phyloP scores from a whole-genome alignment of 176 grass and related monocot species.

The Chrysopogon serrulatus region DNA sequence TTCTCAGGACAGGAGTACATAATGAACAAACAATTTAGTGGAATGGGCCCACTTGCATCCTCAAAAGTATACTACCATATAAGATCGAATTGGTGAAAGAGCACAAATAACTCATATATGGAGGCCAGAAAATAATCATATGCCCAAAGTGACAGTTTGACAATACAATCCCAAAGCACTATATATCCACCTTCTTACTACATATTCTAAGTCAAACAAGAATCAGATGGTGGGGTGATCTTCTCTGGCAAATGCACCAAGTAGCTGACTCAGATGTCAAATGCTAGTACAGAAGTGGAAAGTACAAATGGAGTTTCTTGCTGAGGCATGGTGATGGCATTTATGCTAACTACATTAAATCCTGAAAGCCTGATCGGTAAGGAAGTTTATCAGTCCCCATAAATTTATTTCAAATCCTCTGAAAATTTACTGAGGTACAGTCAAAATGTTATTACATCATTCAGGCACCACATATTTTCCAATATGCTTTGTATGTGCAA shows the following conservation, averaged over 20 bases:
- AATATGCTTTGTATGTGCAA: not conserved
- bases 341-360: not conserved
- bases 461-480: not conserved
- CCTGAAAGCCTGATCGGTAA: not conserved
- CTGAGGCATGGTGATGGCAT: not conserved
- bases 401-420: not conserved
- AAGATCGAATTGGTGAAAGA: not conserved
- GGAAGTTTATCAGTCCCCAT: not conserved
- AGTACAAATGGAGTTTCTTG: not conserved
- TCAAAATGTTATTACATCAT: not conserved
- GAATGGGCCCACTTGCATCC: not conserved
- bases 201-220: not conserved
- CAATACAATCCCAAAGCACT: not conserved
- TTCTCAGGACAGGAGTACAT: not conserved
- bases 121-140: not conserved
- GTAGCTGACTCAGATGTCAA: not conserved
- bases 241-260: not conserved
- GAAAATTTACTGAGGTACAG: not conserved
- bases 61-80: not conserved
- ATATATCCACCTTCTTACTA: not conserved
- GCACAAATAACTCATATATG: not conserved
- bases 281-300: not conserved
- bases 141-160: not conserved
- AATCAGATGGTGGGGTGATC: not conserved
- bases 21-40: not conserved